Conservation (phyloP, 176 grass and related monocot genomes). For the Cenchrus americanus region DNA sequence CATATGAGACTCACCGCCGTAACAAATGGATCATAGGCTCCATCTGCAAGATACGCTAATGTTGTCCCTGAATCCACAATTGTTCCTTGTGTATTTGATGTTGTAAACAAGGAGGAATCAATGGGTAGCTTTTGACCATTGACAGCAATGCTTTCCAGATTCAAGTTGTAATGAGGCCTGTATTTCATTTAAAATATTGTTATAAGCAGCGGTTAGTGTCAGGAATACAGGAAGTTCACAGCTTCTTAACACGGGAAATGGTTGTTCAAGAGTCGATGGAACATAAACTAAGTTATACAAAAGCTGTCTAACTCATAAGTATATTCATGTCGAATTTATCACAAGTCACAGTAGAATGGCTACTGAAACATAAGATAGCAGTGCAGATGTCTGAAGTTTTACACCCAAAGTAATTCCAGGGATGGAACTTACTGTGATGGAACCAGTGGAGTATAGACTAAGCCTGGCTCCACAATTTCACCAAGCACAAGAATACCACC, state of each 20-base stretch:
- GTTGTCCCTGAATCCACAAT: conserved; percentile 97
- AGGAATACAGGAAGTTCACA: conserved; percentile 19
- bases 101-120: conserved; percentile 82
- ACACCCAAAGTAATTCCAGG: conserved; percentile 16
- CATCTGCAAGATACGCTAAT: conserved; percentile 88
- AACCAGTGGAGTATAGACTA: conserved; percentile 95
- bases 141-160: conserved; percentile 89
- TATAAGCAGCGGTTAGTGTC: conserved; percentile 21
- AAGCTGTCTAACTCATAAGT: conserved; percentile 6
- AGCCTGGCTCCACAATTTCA: conserved; percentile 82
- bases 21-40: conserved; percentile 94
- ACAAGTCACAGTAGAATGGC: conserved; percentile 13
- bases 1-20: conserved; percentile 69
- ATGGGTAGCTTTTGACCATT: conserved; percentile 82
- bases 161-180: conserved; percentile 95
- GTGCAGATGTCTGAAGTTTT: conserved; percentile 25
- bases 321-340: background rate
- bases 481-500: conserved; percentile 96
- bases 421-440: conserved; percentile 77
- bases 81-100: conserved; percentile 93
- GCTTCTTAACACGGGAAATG: conserved; percentile 4
- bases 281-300: conserved; percentile 5
- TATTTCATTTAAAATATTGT: conserved; percentile 42
- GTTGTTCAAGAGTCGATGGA: conserved; percentile 5
- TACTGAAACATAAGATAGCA: conserved; percentile 12